These are phyloP conservation scores for Verticillium tricorpus DNA, from an alignment of 2,329 filamentous ascomycete species.

Conservation along the genomic window DNA sequence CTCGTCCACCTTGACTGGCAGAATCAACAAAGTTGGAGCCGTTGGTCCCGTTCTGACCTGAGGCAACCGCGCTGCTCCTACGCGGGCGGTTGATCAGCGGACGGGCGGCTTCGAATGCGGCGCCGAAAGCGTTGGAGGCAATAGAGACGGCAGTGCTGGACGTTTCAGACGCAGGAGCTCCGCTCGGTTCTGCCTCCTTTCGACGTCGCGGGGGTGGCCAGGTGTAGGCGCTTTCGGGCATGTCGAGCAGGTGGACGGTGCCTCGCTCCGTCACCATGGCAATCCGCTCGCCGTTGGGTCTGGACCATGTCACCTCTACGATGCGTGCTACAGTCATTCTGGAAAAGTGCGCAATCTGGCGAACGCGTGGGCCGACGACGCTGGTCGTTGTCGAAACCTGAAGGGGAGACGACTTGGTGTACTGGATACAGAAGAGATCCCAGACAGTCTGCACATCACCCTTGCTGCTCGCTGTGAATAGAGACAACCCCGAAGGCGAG, in stretches of 20 bases:
- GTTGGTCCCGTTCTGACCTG: slow-evolving; percentile 32
- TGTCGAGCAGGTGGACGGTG: slow-evolving; percentile 89
- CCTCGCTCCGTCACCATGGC: slow-evolving; percentile 91
- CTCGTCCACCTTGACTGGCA: slow-evolving; percentile 66
- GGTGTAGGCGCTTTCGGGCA: slow-evolving; percentile 75
- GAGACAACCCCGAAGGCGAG: slow-evolving; percentile 65
- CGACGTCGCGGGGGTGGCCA: slow-evolving; percentile 73
- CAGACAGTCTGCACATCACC: slow-evolving; percentile 81
- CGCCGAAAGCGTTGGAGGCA: slow-evolving; percentile 66
- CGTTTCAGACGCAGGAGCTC: slow-evolving; percentile 43
- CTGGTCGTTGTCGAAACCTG: slow-evolving; percentile 43
- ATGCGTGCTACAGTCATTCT: slow-evolving; percentile 89
- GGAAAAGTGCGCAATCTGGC: slow-evolving; percentile 83
- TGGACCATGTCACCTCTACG: slow-evolving; percentile 84
- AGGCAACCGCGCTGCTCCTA: slow-evolving; percentile 40
- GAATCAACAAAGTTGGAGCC: slow-evolving; percentile 49
- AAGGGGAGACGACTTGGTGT: slow-evolving; percentile 57
- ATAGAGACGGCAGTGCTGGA: slow-evolving; percentile 58
- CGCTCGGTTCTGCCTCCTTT: slow-evolving; percentile 36
- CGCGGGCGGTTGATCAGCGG: slow-evolving; percentile 53
- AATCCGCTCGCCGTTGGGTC: slow-evolving; percentile 73
- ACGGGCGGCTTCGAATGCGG: slow-evolving; percentile 64
- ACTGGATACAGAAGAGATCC: slow-evolving; percentile 67
- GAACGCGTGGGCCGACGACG: slow-evolving; percentile 55
- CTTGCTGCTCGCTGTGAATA: slow-evolving; percentile 77